Conservation (phyloP, 116 monocot genomes). For the Trichopus zeylanicus region DNA sequence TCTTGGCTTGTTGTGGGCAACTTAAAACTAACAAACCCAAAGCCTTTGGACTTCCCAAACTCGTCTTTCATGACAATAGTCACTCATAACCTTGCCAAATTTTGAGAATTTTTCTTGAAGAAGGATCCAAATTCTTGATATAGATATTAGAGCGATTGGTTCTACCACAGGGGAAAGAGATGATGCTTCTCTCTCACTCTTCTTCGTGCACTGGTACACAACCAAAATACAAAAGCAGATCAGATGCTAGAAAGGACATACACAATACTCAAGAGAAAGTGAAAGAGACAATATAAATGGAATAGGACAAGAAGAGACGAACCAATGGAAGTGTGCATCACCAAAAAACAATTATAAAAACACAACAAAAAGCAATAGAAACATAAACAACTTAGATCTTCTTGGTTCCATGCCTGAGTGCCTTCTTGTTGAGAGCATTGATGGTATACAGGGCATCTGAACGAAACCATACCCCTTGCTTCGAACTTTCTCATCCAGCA, state of each 20-base stretch:
- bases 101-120: conserved; percentile 38
- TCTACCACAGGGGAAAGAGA: no score
- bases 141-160: conserved; percentile 33
- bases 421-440: conserved; percentile 20
- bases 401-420: conserved; percentile 15
- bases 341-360: no score
- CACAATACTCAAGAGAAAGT: no score
- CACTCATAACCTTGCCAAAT: conserved; percentile 39
- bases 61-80: conserved; percentile 38
- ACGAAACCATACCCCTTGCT: conserved; percentile 68
- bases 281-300: no score
- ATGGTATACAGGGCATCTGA: conserved; percentile 57
- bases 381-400: no score
- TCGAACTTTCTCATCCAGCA: conserved; percentile 24
- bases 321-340: no score
- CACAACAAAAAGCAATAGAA: no score
- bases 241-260: no score
- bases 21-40: conserved; percentile 58
- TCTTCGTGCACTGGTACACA: conserved; percentile 47
- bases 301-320: no score
- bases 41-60: conserved; percentile 41
- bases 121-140: conserved; percentile 49
- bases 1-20: conserved; percentile 30
- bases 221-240: conserved; percentile 9
- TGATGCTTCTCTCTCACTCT: conserved; percentile 15